Evolutionary conservation across 2,329 filamentous ascomycete species (phyloP).

Genomic region (Fusarium falciforme): DNA sequence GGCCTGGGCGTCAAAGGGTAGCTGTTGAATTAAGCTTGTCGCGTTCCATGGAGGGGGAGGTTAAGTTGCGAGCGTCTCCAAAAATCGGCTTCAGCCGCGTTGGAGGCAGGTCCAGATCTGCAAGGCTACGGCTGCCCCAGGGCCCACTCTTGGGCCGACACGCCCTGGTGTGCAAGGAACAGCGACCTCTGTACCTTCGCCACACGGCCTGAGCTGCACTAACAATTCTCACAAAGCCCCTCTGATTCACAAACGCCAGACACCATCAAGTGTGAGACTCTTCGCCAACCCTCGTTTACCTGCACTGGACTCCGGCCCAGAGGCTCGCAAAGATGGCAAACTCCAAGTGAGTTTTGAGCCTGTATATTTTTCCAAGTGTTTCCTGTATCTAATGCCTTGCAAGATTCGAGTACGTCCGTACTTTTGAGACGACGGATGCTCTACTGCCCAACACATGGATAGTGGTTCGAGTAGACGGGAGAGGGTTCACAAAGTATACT

Average conservation of each 20-base stretch:
- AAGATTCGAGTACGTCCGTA: constrained; percentile 94
- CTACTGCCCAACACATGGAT: constrained; percentile 95
- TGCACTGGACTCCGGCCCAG: not conserved
- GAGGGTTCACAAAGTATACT: constrained; percentile 90
- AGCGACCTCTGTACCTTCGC: constrained; percentile 18
- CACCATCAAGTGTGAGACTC: constrained; percentile 13
- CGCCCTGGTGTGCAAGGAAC: constrained; percentile 27
- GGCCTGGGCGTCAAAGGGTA: constrained; percentile 1
- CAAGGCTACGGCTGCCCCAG: constrained; percentile 47
- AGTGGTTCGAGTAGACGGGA: constrained; percentile 91
- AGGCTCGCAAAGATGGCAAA: constrained; percentile 60
- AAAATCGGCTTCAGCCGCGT: constrained; percentile 42
- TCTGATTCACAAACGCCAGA: constrained; percentile 30
- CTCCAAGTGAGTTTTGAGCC: constrained; percentile 58
- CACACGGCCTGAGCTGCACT: constrained; percentile 33
- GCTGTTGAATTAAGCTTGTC: constrained; percentile 15
- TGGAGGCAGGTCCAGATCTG: constrained; percentile 37
- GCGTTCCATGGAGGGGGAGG: constrained; percentile 34
- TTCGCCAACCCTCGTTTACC: constrained; percentile 3
- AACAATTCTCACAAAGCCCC: constrained; percentile 45
- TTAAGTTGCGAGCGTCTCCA: constrained; percentile 24
- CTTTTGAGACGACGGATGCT: constrained; percentile 84
- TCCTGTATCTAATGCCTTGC: constrained; percentile 21
- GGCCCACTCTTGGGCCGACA: not conserved
- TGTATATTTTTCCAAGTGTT: not conserved